Conservation (phyloP, 1,284 basidiomycete species). For the Gomphus sp. region DNA sequence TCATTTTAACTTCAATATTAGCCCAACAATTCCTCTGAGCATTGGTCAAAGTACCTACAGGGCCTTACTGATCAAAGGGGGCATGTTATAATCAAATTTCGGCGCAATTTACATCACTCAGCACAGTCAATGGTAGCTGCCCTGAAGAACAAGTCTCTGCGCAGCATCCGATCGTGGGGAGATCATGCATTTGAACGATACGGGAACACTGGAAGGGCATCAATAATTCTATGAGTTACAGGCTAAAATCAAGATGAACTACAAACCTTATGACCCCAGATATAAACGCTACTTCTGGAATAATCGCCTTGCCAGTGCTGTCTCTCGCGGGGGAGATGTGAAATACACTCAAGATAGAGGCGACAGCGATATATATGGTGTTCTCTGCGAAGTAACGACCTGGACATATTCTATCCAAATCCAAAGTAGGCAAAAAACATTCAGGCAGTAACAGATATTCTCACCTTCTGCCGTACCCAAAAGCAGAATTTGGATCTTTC, state of each 20-base stretch:
- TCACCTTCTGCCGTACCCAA: constrained; percentile 7
- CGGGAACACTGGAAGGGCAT: neutral
- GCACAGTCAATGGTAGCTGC: too few relatives aligned
- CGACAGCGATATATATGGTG: constrained; percentile 13
- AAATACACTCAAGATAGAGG: constrained; percentile 13
- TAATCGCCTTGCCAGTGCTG: constrained; percentile 18
- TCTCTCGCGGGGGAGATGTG: constrained; percentile 16
- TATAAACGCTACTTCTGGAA: neutral
- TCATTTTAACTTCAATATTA: too few relatives aligned
- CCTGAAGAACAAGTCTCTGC: neutral
- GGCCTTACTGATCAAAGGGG: too few relatives aligned
- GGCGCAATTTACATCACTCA: neutral
- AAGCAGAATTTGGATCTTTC: neutral
- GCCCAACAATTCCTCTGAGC: too few relatives aligned
- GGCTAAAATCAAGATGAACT: neutral
- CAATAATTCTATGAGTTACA: neutral
- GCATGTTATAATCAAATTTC: neutral
- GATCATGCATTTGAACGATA: neutral
- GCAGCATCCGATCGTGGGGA: neutral
- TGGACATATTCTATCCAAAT: constrained; percentile 13
- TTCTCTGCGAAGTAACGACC: constrained; percentile 13
- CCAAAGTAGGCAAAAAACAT: neutral
- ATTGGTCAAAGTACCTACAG: too few relatives aligned
- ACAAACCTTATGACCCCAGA: neutral
- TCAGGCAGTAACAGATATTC: neutral